These are phyloP conservation scores for Verticillium longisporum DNA, from an alignment of 2,329 filamentous ascomycete genomes.

Conservation along the genomic window DNA sequence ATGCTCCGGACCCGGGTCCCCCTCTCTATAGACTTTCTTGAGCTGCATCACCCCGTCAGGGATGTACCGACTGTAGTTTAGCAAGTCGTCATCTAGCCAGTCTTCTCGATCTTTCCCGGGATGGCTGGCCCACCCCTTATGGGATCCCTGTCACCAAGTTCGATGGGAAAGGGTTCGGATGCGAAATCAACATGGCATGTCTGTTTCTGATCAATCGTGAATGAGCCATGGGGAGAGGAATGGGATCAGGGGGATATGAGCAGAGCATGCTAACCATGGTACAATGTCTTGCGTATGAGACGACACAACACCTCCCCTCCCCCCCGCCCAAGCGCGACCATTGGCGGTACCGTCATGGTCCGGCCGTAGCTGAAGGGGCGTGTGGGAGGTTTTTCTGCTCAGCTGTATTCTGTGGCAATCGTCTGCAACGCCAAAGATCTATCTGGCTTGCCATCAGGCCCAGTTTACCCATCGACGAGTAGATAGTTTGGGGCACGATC, in stretches of 20 bases:
- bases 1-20: not conserved
- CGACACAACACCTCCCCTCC: not conserved
- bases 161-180: not conserved
- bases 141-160: not conserved
- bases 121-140: not conserved
- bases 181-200: not conserved
- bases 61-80: not conserved
- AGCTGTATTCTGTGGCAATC: slow-evolving; percentile 3
- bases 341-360: not conserved
- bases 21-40: not conserved
- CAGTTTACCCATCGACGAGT: not conserved
- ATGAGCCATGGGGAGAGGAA: not conserved
- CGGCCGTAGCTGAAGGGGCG: not conserved
- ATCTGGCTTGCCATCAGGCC: slow-evolving; percentile 1
- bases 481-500: not conserved
- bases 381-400: slow-evolving; percentile 1
- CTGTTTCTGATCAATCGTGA: not conserved
- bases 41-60: not conserved
- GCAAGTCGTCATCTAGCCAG: not conserved
- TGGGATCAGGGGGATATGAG: not conserved
- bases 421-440: slow-evolving; percentile 5
- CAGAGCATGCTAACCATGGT: not conserved
- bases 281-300: not conserved
- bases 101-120: not conserved
- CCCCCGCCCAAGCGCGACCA: not conserved